These are phyloP conservation scores for Rhynchosporium secalis DNA, from an alignment of 2,329 filamentous ascomycete species.

Conservation along the genomic window DNA sequence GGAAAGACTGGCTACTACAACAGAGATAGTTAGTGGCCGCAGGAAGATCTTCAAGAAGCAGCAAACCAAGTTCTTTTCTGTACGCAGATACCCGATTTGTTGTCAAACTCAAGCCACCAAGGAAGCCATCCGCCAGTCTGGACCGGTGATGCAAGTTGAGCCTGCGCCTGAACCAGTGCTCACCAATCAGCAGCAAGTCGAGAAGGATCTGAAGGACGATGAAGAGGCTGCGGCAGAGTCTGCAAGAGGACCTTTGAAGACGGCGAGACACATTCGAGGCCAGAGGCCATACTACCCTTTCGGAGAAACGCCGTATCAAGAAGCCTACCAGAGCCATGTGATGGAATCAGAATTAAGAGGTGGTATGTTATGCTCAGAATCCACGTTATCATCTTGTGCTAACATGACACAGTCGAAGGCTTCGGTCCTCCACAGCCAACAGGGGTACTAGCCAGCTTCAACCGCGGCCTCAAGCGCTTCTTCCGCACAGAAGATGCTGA, in stretches of 20 bases:
- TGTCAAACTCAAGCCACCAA: conserved; percentile 27
- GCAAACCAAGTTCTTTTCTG: conserved; percentile 28
- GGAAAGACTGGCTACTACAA: conserved; percentile 10
- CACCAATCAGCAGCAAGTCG: neutral
- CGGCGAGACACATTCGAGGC: conserved; percentile 24
- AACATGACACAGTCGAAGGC: conserved; percentile 27
- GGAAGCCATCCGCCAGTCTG: conserved; percentile 22
- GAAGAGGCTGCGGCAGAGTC: neutral
- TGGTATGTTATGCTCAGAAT: conserved; percentile 24
- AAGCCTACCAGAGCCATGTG: conserved; percentile 28
- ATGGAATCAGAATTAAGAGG: conserved; percentile 35
- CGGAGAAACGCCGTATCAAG: conserved; percentile 37
- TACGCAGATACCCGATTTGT: conserved; percentile 30
- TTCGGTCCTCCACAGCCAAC: conserved; percentile 22
- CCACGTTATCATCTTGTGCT: neutral
- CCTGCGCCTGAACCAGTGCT: neutral
- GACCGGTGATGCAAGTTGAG: conserved; percentile 22
- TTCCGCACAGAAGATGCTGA: conserved; percentile 1
- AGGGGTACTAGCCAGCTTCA: conserved; percentile 3
- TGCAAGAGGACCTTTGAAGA: conserved; percentile 11
- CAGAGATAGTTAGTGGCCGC: neutral
- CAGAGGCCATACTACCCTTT: conserved; percentile 33
- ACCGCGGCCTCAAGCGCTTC: neutral
- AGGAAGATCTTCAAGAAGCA: conserved; percentile 2
- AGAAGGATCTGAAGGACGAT: neutral